Evolutionary conservation across 441 rosid species (phyloP), one percentile per base, ranked within the genome.

Genomic region (Erysimum pusillum): DNA sequence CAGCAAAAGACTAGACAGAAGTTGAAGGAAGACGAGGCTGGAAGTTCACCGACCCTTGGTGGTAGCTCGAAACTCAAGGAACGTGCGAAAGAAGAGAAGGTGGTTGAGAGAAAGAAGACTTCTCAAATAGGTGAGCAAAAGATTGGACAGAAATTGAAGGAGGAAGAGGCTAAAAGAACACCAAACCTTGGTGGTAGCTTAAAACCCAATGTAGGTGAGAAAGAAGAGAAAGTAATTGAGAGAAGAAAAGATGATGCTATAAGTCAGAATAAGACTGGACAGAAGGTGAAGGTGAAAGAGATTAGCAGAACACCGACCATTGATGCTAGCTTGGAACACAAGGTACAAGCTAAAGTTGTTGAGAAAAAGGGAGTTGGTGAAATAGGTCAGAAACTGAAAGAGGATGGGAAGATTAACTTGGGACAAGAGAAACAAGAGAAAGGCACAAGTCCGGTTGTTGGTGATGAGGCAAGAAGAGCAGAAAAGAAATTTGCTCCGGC

Each of bases 11-110:
- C 2, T 38, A 22, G 4, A 57, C 69, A 67, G 18, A 72, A 51
- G 39, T 7, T 69, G 10, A 66, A 77, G 64, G 76, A 77, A 1
- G 59, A 78, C 42, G 74, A 60, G 35, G 69, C 31, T 41, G 52
- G 28, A 59, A 14, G 51, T 38, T 22, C 32, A 71, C 53, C 70
- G 1, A 52, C 11, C 6, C 2, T n/a, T 60, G 63, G 48, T 51
- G 58, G 58, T 78, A 59, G 38, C 28, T 41, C 53, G 56, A 67
- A 67, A 45, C 15, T 60, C n/a, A 68, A 73, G 56, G 67, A 22
- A 67, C 66, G 1, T 52, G 58, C 42, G 1, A 38, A 77, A 49
- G 76, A 72, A 49, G 76, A 71, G 41, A 71, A 58, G 35, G 10
- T 18, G 35, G 56, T 49, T 39, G 73, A 69, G 52, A 75, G 25